Percentiles rank a stretch among this genome's conserved stretches.
phyloP scores from a whole-genome alignment of 768 basidiomycete species.

The Boletus tomentosulus region DNA sequence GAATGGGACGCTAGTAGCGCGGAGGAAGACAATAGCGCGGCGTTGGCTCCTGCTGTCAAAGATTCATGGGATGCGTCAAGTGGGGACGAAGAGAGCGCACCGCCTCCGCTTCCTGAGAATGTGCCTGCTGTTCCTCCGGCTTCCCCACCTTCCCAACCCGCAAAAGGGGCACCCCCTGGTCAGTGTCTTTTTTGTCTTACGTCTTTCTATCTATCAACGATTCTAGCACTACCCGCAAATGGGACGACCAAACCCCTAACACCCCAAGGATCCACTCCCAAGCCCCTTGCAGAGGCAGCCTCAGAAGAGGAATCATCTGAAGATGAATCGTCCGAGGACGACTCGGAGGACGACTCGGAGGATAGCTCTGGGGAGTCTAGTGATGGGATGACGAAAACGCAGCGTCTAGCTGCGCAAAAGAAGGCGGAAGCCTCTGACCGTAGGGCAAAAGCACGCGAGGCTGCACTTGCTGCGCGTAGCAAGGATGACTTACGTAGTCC shows the following conservation, averaged over 20 bases:
- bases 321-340: slow-evolving; percentile 44
- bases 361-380: slow-evolving; percentile 41
- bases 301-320: slow-evolving; percentile 36
- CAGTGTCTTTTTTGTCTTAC: slow-evolving; percentile 1
- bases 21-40: slow-evolving; percentile 34
- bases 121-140: background rate
- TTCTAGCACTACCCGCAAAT: slow-evolving; percentile 4
- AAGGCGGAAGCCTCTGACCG: slow-evolving; percentile 86
- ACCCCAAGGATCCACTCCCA: slow-evolving; percentile 25
- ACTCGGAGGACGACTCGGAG: slow-evolving; percentile 49
- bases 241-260: slow-evolving; percentile 14
- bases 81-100: slow-evolving; percentile 44
- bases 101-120: slow-evolving; percentile 12
- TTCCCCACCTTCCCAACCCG: background rate
- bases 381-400: slow-evolving; percentile 63
- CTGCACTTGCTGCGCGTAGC: slow-evolving; percentile 78
- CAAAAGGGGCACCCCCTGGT: slow-evolving; percentile 9
- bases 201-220: background rate
- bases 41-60: slow-evolving; percentile 36
- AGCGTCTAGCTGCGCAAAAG: slow-evolving; percentile 62
- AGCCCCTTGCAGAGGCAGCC: slow-evolving; percentile 27
- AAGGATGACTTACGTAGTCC: slow-evolving; percentile 92
- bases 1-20: slow-evolving; percentile 52
- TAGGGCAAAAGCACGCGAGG: slow-evolving; percentile 73
- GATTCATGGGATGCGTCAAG: slow-evolving; percentile 72